Conservation (phyloP, 2,329 filamentous ascomycete genomes). For the Penicillium expansum region DNA sequence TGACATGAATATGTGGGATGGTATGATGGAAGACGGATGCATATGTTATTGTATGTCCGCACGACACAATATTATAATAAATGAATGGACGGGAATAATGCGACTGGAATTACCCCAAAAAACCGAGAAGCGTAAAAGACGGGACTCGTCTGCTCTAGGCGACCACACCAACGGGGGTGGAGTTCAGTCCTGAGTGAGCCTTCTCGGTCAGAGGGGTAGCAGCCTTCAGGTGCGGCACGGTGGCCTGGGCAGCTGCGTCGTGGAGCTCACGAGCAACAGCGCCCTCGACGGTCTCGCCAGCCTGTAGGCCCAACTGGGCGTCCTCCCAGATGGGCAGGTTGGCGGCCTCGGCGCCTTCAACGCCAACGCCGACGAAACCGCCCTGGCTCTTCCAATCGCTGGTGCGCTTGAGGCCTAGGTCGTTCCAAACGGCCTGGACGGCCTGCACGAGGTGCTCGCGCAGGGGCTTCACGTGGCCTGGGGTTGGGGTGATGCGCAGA, state of each 20-base stretch:
- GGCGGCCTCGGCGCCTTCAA: constrained; percentile 57
- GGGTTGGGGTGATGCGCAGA: constrained; percentile 91
- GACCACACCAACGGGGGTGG: constrained; percentile 29
- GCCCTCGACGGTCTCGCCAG: constrained; percentile 60
- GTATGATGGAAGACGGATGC: constrained; percentile 2
- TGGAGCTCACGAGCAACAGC: constrained; percentile 48
- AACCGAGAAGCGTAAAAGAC: not conserved
- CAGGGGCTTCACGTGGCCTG: constrained; percentile 80
- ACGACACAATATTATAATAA: constrained; percentile 7
- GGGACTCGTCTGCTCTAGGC: constrained; percentile 20
- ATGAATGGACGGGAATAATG: constrained; percentile 20
- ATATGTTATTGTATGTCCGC: constrained; percentile 2
- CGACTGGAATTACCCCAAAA: constrained; percentile 7
- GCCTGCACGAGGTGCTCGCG: constrained; percentile 82
- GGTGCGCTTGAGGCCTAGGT: constrained; percentile 87
- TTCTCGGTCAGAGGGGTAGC: constrained; percentile 21
- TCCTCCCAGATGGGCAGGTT: constrained; percentile 86
- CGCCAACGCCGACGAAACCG: constrained; percentile 91
- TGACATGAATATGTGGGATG: not conserved
- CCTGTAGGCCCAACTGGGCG: constrained; percentile 70
- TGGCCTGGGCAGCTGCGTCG: constrained; percentile 15
- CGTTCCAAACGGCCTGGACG: constrained; percentile 81
- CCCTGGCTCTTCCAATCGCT: constrained; percentile 87
- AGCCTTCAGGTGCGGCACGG: constrained; percentile 25
- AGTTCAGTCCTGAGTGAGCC: constrained; percentile 21